Base-by-base conservation (phyloP, 2,329 filamentous ascomycete genomes). In the Aureobasidium sp. region DNA sequence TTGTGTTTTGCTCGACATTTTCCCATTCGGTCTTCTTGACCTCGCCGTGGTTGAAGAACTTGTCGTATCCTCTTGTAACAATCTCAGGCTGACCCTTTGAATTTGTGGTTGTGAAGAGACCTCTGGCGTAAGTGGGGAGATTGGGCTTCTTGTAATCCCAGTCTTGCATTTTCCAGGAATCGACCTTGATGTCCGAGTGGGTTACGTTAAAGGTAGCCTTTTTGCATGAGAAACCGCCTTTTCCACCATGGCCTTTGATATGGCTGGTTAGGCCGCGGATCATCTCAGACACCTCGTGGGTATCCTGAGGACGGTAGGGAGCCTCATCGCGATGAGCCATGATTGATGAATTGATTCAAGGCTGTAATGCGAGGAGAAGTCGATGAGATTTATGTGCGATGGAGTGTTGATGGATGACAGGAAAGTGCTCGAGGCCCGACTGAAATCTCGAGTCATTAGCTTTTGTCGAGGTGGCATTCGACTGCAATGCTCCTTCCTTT, bases 41-140 rank as follows among this genome's bases (percentile, higher is more conserved):
- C 76, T 99, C 94, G 56, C 84, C 84, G 44, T 90, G 82, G 69
- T 99, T 99, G 84, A 99, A 99, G 79, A 99, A 99, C 76, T 99
- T 99, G 80, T 99, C 93, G 75, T 99, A 99, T 57, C 94, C 94
- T 68, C 94, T 84, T 53, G 91, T 85, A 1, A 83, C 89, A 67
- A 99, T 97, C 74, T 96, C 90, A 14, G 84, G 78, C 9, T 83
- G 79, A 9, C 85, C 85, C 29, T 83, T 79, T 54, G 81, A 78
- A 65, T 83, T 86, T 66, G 77, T 83, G 45, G 88, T 88, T n/a
- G 92, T 99, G 76, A 99, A 99, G 1, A 99, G 82, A 7, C 94
- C 94, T 60, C 94, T 86, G 6, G 94, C 92, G 73, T 97, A 96
- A 1, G 91, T 96, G 6, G 94, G 94, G 12, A 99, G 82, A 67